These are phyloP conservation scores for Gossypium davidsonii DNA, from an alignment of 441 rosid species.

Conservation along the genomic window DNA sequence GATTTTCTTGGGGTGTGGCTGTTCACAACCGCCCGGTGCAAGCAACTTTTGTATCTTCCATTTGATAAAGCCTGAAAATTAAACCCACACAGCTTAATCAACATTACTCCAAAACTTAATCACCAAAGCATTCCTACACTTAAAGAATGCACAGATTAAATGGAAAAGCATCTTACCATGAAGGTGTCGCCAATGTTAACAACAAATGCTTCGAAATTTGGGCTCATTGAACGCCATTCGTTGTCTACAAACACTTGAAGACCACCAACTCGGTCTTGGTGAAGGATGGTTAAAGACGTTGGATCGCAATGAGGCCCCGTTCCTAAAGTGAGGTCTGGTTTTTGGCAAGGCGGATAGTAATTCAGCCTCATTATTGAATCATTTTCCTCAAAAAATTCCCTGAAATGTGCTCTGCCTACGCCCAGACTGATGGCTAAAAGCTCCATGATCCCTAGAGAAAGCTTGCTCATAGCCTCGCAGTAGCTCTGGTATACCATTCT, in stretches of 20 bases:
- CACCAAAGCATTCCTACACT: neutral
- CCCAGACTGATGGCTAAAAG: conserved; percentile 74
- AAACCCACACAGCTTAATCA: neutral
- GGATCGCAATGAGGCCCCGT: conserved; percentile 99
- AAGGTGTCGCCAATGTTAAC: conserved; percentile 97
- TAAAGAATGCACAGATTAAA: neutral
- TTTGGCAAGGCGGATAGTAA: conserved; percentile 91
- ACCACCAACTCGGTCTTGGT: conserved; percentile 89
- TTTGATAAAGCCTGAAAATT: conserved; percentile 71
- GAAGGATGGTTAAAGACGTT: conserved; percentile 93
- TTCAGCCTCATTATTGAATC: conserved; percentile 96
- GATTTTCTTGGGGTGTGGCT: conserved; percentile 71
- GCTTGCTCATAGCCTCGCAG: conserved; percentile 69
- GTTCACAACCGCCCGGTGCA: conserved; percentile 95
- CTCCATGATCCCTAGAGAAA: conserved; percentile 91
- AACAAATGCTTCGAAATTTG: conserved; percentile 73
- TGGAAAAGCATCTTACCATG: conserved; percentile 46
- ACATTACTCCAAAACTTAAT: neutral
- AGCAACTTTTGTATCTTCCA: conserved; percentile 78
- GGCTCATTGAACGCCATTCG: conserved; percentile 74
- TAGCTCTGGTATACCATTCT: conserved; percentile 79
- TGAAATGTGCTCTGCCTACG: conserved; percentile 42
- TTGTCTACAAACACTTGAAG: conserved; percentile 87
- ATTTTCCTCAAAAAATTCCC: conserved; percentile 66
- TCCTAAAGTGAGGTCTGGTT: conserved; percentile 88